Base-by-base conservation (phyloP, 2,329 filamentous ascomycete genomes). In the Colletotrichum sp. region DNA sequence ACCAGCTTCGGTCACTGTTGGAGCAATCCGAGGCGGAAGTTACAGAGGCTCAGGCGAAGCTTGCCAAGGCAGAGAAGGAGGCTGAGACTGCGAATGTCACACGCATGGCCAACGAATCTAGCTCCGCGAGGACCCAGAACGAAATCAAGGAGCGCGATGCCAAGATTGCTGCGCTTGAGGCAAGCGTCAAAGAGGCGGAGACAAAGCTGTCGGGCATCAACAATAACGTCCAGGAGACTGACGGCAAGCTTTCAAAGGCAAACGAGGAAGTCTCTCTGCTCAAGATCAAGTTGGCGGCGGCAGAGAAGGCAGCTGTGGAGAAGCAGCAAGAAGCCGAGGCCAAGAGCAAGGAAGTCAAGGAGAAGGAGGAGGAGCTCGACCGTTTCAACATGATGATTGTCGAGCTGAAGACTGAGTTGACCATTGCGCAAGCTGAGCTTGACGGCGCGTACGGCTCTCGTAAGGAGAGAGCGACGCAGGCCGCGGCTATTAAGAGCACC, bases 331-430 rank as follows among this genome's bases (percentile, higher is more conserved):
- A 87, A 44, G 81, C 85, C n/a, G 82, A 84, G 39, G 82, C 82
- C 32, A 81, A 82, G 64, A 80, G 85, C 66, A 82, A 82, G 76
- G 81, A 85, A 71, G 81, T 86, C 77, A 87, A 87, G 79, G 85
- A 85, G 76, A 89, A 88, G 83, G 88, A 90, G 70, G 85, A 87
- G 63, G 88, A 90, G 76, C 80, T 90, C 44, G 89, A 90, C 67
- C 83, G 84, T 71, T 84, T 90, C 69, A 90, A 89, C 81, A 84
- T 87, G 80, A 87, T 88, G 80, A 81, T 92, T 71, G 88, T 90
- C 39, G 90, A 92, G 83, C 86, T 91, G 81, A 92, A 92, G 87
- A 92, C 90, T 69, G 91, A 92, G 80, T 85, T 91, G 75, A 91
- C 90, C 62, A 88, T 92, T 79, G 89, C 90, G 67, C 89, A 90